Conservation (phyloP, 2,329 filamentous ascomycete species). For the Rhexocercosporidium sp. region DNA sequence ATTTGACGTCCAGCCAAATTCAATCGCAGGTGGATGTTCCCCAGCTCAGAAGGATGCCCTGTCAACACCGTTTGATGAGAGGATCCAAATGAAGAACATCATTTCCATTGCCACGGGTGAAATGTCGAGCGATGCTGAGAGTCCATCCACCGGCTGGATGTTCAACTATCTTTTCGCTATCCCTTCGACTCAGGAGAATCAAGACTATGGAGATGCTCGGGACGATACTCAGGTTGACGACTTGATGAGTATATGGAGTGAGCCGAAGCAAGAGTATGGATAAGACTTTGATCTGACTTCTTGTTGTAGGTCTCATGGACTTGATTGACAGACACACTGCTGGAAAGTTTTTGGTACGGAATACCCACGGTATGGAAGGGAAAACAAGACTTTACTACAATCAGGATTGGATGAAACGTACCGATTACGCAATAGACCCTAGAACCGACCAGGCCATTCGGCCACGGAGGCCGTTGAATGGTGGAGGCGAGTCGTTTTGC, state of each 20-base stretch:
- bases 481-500: neutral
- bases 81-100: neutral
- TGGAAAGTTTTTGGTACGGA: neutral
- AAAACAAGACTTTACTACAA: constrained; percentile 4
- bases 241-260: neutral
- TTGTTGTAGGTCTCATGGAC: neutral
- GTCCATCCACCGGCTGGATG: neutral
- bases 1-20: neutral
- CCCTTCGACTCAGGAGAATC: constrained; percentile 5
- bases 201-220: neutral
- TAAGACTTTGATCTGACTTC: neutral
- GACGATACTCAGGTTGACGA: neutral
- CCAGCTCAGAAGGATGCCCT: neutral
- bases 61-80: neutral
- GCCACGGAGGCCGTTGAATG: neutral
- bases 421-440: neutral
- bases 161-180: constrained; percentile 6
- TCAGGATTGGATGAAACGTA: neutral
- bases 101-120: neutral
- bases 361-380: neutral
- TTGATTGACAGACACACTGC: neutral
- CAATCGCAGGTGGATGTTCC: neutral
- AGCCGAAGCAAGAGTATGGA: neutral
- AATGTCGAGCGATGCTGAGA: neutral
- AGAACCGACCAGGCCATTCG: neutral